These are phyloP conservation scores for Psilocybe mexicana DNA, from an alignment of 1,284 basidiomycete species.

Conservation along the genomic window DNA sequence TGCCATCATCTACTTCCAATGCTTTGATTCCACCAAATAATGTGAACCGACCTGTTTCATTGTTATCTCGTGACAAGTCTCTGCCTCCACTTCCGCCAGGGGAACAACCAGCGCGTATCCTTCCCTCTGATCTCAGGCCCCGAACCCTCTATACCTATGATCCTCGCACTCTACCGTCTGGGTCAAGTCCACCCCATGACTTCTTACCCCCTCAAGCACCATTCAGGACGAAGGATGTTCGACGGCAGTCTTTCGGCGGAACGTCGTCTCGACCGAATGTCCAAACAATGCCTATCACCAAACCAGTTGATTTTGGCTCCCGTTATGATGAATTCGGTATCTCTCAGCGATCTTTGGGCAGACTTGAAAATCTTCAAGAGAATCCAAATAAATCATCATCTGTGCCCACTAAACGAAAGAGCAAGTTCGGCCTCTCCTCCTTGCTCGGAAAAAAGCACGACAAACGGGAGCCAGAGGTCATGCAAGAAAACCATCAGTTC, in stretches of 20 bases:
- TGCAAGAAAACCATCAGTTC: constrained; percentile 43
- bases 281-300: constrained; percentile 45
- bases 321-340: constrained; percentile 67
- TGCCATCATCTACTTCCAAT: constrained; percentile 31
- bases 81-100: constrained; percentile 75
- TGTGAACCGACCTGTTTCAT: neutral
- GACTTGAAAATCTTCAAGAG: constrained; percentile 50
- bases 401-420: constrained; percentile 62
- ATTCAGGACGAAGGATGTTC: constrained; percentile 55
- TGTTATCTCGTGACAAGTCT: constrained; percentile 65
- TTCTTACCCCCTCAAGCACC: constrained; percentile 63
- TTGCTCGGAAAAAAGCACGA: constrained; percentile 63
- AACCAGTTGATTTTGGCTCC: constrained; percentile 32
- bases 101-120: constrained; percentile 46
- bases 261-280: constrained; percentile 54
- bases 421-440: constrained; percentile 64
- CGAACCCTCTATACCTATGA: constrained; percentile 67
- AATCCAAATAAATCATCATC: constrained; percentile 30
- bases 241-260: constrained; percentile 77
- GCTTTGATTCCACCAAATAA: constrained; percentile 22
- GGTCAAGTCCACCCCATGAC: constrained; percentile 43
- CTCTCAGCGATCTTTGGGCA: constrained; percentile 60
- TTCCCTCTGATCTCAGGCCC: constrained; percentile 53
- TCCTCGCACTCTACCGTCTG: constrained; percentile 45
- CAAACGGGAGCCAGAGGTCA: constrained; percentile 38